Base-by-base conservation (phyloP, 805 yeast species). In the Cyberlindnera saturnus region DNA sequence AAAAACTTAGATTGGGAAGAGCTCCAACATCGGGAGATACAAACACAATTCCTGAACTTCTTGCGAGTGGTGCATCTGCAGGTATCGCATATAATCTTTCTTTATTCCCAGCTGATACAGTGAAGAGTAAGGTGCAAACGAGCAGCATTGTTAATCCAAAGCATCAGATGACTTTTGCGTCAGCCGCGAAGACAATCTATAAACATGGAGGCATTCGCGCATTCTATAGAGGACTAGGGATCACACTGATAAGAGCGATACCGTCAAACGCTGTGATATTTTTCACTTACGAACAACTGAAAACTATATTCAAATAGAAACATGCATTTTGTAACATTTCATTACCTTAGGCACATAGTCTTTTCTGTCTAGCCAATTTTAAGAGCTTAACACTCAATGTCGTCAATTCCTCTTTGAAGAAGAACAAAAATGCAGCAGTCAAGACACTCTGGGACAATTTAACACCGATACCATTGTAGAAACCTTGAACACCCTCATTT, bases 231-330 rank as follows among this genome's bases (percentile, higher is more conserved):
- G 98, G 98, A 1, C 67, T 90, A 43, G 86, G 91, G 0, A 82
- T 91, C 43, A 88, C 97, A 0, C 63, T 88, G 45, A 50, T 79
- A 6, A 77, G 96, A 57, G 87, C 96, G 0, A 77, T 86, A 1
- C 98, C 98, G 1, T 89, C 96, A 3, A 86, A 88, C 56, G 96
- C 96, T 2, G 71, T 82, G 8, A 87, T 90, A 26, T 91, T 91
- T 65, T 79, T 82, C 52, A 73, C 81, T 4, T 90, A 88, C 59
- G 96, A 90, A 56, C 64, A 74, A 26, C 54, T 81, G 47, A 79
- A 77, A 58, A 55, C 62, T 48, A 51, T 49, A 49, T 63, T 39
- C 33, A 36, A 44, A 30, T 23, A 34, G 19, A 16, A 17, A 34
- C 9, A 37, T 30, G 11, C 33, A 29, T 29, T 8, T 5, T 20